Evolutionary conservation across 495 filamentous ascomycete species (phyloP).

Genomic region (Daldinia loculata): DNA sequence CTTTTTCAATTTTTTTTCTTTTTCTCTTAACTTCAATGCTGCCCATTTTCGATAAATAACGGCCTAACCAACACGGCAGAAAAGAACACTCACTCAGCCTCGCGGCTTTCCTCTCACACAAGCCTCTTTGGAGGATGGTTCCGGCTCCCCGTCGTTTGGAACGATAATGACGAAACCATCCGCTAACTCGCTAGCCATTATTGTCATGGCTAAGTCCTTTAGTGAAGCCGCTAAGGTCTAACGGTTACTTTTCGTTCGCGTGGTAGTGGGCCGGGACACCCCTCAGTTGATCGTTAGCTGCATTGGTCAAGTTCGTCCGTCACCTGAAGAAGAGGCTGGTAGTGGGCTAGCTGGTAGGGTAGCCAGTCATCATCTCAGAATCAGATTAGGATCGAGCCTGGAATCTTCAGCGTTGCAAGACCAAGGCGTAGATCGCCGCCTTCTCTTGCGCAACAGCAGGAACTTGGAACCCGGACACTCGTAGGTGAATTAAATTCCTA

Average conservation of each 20-base stretch:
- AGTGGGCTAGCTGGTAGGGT: slow-evolving; percentile 19
- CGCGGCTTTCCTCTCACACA: slow-evolving; percentile 11
- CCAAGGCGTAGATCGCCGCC: slow-evolving; percentile 21
- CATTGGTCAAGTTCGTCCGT: slow-evolving; percentile 30
- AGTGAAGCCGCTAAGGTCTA: slow-evolving; percentile 30
- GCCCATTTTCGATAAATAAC: background rate
- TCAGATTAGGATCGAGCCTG: slow-evolving; percentile 16
- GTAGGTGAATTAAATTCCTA: slow-evolving; percentile 16
- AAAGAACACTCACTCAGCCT: slow-evolving; percentile 26
- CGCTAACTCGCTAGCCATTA: slow-evolving; percentile 21
- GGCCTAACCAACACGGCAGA: background rate
- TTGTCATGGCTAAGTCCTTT: slow-evolving; percentile 1
- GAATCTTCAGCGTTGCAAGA: slow-evolving; percentile 22
- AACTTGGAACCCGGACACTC: slow-evolving; percentile 3
- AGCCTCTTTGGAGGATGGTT: slow-evolving; percentile 10
- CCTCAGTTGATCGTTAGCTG: slow-evolving; percentile 31
- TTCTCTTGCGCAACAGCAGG: slow-evolving; percentile 1
- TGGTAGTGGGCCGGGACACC: slow-evolving; percentile 29
- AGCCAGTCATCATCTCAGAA: slow-evolving; percentile 25
- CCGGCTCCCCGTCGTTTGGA: slow-evolving; percentile 36
- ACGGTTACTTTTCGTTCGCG: slow-evolving; percentile 30
- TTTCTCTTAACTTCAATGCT: background rate
- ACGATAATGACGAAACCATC: slow-evolving; percentile 37
- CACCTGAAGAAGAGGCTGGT: slow-evolving; percentile 32
- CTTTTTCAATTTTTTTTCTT: background rate